These are phyloP conservation scores for Xanthoparmelia taractica DNA, from an alignment of 495 filamentous ascomycete genomes.

Conservation along the genomic window DNA sequence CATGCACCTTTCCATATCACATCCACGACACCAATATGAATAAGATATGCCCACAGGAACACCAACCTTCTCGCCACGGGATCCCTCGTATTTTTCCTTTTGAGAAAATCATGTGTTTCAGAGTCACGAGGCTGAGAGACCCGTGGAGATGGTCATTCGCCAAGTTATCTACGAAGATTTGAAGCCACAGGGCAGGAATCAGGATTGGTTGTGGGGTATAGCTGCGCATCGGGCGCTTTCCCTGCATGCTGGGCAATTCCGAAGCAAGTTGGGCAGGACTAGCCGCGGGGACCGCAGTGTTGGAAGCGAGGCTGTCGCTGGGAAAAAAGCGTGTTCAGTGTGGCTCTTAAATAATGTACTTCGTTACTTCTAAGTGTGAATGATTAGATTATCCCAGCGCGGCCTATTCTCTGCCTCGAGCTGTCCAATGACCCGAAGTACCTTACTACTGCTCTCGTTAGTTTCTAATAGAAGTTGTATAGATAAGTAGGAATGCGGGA, in stretches of 20 bases:
- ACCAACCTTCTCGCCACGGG: not conserved
- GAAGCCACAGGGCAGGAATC: slow-evolving; percentile 2
- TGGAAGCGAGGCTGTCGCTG: not conserved
- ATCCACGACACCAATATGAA: too few relatives aligned
- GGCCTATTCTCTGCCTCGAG: too few relatives aligned
- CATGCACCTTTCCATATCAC: not conserved
- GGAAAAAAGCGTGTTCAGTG: too few relatives aligned
- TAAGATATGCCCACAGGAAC: too few relatives aligned
- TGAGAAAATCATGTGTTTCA: not conserved
- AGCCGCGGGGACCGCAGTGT: slow-evolving; percentile 10
- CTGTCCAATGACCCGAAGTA: too few relatives aligned
- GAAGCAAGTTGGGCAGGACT: slow-evolving; percentile 1
- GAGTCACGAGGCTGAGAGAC: not conserved
- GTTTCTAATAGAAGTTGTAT: too few relatives aligned
- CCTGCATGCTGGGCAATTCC: slow-evolving; percentile 6
- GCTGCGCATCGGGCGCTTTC: slow-evolving; percentile 12
- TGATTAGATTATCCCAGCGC: too few relatives aligned
- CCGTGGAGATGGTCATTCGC: not conserved
- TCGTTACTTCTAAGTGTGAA: too few relatives aligned
- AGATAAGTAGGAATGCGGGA: not conserved
- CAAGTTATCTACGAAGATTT: slow-evolving; percentile 1
- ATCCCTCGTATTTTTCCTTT: not conserved
- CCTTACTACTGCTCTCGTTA: too few relatives aligned
- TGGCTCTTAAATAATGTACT: too few relatives aligned
- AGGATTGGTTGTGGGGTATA: slow-evolving; percentile 19